Evolutionary conservation across 1,284 basidiomycete species (phyloP).

Genomic region (Sanghuangporus baumii): DNA sequence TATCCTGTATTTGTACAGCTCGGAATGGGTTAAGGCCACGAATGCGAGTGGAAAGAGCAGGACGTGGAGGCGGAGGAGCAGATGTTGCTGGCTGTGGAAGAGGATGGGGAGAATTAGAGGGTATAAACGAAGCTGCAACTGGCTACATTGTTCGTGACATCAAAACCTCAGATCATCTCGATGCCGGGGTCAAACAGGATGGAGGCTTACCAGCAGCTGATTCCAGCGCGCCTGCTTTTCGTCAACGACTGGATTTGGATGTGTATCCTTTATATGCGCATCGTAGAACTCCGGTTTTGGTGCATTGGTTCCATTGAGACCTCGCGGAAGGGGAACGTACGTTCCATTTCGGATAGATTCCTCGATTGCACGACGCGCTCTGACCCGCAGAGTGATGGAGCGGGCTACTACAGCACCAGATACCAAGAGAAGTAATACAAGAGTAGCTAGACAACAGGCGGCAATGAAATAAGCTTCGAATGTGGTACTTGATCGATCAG

Average conservation of each 20-base stretch:
- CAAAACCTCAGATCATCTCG: background rate
- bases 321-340: conserved; percentile 37
- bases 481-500: background rate
- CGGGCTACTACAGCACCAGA: conserved; percentile 57
- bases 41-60: background rate
- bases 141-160: background rate
- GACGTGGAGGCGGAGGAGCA: background rate
- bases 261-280: conserved; percentile 29
- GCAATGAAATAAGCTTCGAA: background rate
- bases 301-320: conserved; percentile 10
- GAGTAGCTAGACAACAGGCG: conserved; percentile 37
- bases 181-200: background rate
- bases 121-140: conserved; percentile 5
- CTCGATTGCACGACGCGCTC: conserved; percentile 49
- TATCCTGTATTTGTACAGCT: background rate
- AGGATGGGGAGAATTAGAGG: background rate
- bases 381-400: conserved; percentile 50
- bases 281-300: conserved; percentile 48
- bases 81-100: background rate
- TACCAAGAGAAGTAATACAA: conserved; percentile 59
- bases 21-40: conserved; percentile 1
- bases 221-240: background rate
- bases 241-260: conserved; percentile 10
- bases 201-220: background rate
- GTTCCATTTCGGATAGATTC: conserved; percentile 60